phyloP scores from a whole-genome alignment of 176 grass and related monocot species.

The Microstegium vimineum region DNA sequence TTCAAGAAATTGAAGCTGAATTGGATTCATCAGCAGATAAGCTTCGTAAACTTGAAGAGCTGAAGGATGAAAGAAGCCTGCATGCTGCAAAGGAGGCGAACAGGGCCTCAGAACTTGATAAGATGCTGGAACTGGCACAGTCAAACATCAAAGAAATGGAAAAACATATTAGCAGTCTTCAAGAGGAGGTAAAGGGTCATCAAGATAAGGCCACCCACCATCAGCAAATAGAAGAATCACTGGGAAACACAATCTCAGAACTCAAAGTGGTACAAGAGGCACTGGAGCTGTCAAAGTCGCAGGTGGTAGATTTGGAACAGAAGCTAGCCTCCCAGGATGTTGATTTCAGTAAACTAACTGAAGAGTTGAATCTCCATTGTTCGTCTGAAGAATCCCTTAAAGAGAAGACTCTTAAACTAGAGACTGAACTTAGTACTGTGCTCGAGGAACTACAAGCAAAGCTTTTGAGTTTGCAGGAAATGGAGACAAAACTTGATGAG shows the following conservation, averaged over 20 bases:
- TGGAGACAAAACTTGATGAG: constrained; percentile 53
- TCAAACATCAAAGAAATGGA: constrained; percentile 71
- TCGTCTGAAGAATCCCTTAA: constrained; percentile 64
- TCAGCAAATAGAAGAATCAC: constrained; percentile 62
- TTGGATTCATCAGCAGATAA: constrained; percentile 48
- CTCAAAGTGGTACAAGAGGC: constrained; percentile 56
- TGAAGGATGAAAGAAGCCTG: constrained; percentile 56
- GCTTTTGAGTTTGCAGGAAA: constrained; percentile 48
- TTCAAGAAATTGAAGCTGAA: constrained; percentile 52
- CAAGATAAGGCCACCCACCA: constrained; percentile 48
- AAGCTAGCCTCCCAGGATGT: constrained; percentile 65
- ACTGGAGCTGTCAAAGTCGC: constrained; percentile 61
- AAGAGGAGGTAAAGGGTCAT: constrained; percentile 60
- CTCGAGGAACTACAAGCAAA: constrained; percentile 51
- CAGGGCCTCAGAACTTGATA: constrained; percentile 65
- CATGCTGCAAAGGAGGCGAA: constrained; percentile 63
- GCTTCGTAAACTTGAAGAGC: constrained; percentile 58
- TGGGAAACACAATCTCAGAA: constrained; percentile 50
- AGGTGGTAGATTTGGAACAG: constrained; percentile 63
- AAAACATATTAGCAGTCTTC: constrained; percentile 53
- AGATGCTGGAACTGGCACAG: constrained; percentile 59
- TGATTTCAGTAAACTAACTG: constrained; percentile 48
- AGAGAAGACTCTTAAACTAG: constrained; percentile 51
- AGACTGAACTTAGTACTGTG: constrained; percentile 43
- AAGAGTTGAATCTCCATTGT: constrained; percentile 60